Conservation (phyloP, 1,139 yeast genomes). For the Yamadazyma atlantica region DNA sequence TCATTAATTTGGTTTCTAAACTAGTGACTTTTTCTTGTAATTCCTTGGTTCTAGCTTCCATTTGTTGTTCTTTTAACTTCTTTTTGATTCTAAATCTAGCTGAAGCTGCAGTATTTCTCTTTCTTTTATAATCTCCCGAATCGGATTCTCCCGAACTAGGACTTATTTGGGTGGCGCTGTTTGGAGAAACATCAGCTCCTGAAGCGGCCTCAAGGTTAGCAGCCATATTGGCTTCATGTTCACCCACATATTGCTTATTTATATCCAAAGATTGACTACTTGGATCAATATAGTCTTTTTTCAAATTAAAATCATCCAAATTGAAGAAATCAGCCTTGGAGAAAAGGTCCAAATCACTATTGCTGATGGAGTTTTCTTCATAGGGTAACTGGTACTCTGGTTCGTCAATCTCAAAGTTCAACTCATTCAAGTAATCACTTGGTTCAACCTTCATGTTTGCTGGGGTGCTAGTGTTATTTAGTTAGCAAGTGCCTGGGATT, state of each 20-base stretch:
- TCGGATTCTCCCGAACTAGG: conserved; percentile 3
- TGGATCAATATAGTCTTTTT: not conserved
- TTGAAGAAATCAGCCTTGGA: conserved; percentile 48
- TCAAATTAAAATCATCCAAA: conserved; percentile 28
- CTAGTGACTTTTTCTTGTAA: conserved; percentile 59
- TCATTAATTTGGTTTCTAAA: conserved; percentile 59
- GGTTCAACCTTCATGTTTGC: conserved; percentile 44
- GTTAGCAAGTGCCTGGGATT: not conserved
- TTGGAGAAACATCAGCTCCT: no score
- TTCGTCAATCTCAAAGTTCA: conserved; percentile 35
- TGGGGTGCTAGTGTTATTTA: no score
- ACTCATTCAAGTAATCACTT: conserved; percentile 42
- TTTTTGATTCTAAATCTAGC: conserved; percentile 80
- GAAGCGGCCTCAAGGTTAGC: no score
- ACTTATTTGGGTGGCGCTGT: no score
- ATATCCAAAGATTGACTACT: no score
- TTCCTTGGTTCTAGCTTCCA: conserved; percentile 66
- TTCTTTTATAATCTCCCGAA: conserved; percentile 50
- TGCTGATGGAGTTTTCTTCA: conserved; percentile 15
- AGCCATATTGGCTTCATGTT: no score
- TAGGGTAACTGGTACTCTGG: conserved; percentile 6
- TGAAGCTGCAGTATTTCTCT: conserved; percentile 78
- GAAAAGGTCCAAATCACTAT: conserved; percentile 43
- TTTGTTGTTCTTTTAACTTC: conserved; percentile 80
- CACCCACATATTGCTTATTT: no score